These are phyloP conservation scores for Colletotrichum caudatum DNA, from an alignment of 2,329 filamentous ascomycete genomes.

Conservation along the genomic window DNA sequence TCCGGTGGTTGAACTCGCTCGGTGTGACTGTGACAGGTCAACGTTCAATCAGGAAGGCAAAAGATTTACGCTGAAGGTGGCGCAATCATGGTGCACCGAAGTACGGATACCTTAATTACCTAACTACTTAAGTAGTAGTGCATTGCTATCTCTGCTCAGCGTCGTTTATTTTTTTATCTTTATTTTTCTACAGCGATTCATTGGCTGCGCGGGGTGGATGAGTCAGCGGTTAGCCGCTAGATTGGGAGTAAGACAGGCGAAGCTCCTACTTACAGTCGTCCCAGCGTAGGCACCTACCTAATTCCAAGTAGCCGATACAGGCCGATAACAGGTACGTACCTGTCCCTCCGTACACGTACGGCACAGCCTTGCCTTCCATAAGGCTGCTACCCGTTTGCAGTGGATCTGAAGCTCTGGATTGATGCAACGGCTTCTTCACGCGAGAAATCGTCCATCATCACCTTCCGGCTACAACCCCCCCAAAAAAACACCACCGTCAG, in stretches of 20 bases:
- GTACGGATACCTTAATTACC: too few relatives aligned
- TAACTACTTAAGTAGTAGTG: background rate
- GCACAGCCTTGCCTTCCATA: slow-evolving; percentile 37
- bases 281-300: background rate
- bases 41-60: slow-evolving; percentile 26
- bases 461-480: background rate
- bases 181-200: slow-evolving; percentile 2
- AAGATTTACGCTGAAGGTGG: slow-evolving; percentile 34
- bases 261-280: background rate
- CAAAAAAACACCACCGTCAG: slow-evolving; percentile 11
- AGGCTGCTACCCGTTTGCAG: slow-evolving; percentile 40
- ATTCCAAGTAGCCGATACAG: slow-evolving; percentile 17
- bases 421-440: slow-evolving; percentile 37
- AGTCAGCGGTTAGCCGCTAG: slow-evolving; percentile 20
- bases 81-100: slow-evolving; percentile 25
- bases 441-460: slow-evolving; percentile 37
- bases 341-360: background rate
- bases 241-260: background rate
- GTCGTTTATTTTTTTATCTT: background rate
- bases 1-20: slow-evolving; percentile 17
- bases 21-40: slow-evolving; percentile 26
- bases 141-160: background rate
- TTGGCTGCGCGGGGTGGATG: slow-evolving; percentile 31
- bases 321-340: slow-evolving; percentile 15
- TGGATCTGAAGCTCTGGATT: slow-evolving; percentile 38